Base-by-base conservation (phyloP, 345 rosid genomes). In the Populus simonii region DNA sequence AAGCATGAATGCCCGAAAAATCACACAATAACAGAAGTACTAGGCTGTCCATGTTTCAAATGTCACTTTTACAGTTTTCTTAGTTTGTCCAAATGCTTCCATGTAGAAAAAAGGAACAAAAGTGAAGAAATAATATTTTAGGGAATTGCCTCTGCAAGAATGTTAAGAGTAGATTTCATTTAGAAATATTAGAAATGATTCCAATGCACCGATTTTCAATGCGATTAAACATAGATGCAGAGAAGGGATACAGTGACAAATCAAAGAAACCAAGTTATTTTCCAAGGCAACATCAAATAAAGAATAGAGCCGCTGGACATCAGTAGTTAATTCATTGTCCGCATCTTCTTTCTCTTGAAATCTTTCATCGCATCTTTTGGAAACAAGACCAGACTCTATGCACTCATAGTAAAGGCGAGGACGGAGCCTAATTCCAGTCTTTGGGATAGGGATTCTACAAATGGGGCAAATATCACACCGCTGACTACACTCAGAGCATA, bases 181-280 rank as follows among this genome's bases (percentile, higher is more conserved):
- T 67, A n/a, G 35, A 25, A 15, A 38, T 53, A 76, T 51, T n/a
- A 53, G 29, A 13, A 68, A 70, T 36, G 22, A 49, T 38, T 22
- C n/a, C 67, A 15, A 67, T 29, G 62, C 20, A 72, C 45, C 35
- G 22, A 10, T 22, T 27, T 43, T 61, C 61, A 51, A 10, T 11
- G 31, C 23, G n/a, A 0, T 18, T 20, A 68, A 18, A 47, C 23
- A 73, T 1, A 53, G 29, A 71, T 39, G 53, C 72, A 74, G 8
- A 59, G 35, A 70, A 78, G 59, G 97, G 97, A 96, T 96, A 96
- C 99, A 96, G 76, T 91, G 97, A 82, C 94, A 92, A 74, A 96
- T 88, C 81, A 96, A 78, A 77, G 97, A 94, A 75, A 84, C 91
- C 88, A 90, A 81, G 87, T 90, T 92, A 81, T 91, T 96, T 83